phyloP scores from a whole-genome alignment of 495 filamentous ascomycete genomes.

The Daldinia caldariorum region DNA sequence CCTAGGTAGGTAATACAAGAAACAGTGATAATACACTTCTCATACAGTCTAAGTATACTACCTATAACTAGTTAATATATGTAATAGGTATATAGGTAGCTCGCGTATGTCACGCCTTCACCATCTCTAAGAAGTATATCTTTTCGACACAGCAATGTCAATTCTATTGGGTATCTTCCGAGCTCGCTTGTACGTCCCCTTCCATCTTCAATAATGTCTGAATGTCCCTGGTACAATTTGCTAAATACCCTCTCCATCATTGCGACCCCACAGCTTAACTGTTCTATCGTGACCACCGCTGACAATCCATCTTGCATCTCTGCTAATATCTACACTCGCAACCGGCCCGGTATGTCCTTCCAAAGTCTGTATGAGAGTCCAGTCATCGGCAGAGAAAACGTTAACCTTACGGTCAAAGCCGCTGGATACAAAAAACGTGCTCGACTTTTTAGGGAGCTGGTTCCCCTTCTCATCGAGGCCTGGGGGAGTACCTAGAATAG shows the following conservation, averaged over 20 bases:
- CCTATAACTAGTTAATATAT: no score
- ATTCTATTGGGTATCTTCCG: conserved; percentile 45
- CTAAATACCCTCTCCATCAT: conserved; percentile 68
- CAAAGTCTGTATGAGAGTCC: conserved; percentile 86
- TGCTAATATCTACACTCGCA: conserved; percentile 84
- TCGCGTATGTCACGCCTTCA: neutral
- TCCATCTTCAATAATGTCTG: neutral
- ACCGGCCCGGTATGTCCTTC: conserved; percentile 93
- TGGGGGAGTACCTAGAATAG: conserved; percentile 64
- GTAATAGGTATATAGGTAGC: no score
- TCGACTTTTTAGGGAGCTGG: conserved; percentile 70
- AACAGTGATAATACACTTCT: no score
- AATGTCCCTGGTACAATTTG: neutral
- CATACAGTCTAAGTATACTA: neutral
- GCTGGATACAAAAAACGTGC: conserved; percentile 88
- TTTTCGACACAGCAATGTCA: neutral
- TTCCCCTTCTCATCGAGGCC: conserved; percentile 69
- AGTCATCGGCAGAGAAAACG: conserved; percentile 94
- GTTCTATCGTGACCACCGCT: conserved; percentile 94
- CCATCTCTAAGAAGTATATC: neutral
- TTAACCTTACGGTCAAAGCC: conserved; percentile 98
- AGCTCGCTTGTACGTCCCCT: neutral
- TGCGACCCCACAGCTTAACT: conserved; percentile 94
- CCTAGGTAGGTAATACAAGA: no score
- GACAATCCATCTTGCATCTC: conserved; percentile 89